phyloP scores from a whole-genome alignment of 2,329 filamentous ascomycete species.

The Amylocarpus encephaloides region DNA sequence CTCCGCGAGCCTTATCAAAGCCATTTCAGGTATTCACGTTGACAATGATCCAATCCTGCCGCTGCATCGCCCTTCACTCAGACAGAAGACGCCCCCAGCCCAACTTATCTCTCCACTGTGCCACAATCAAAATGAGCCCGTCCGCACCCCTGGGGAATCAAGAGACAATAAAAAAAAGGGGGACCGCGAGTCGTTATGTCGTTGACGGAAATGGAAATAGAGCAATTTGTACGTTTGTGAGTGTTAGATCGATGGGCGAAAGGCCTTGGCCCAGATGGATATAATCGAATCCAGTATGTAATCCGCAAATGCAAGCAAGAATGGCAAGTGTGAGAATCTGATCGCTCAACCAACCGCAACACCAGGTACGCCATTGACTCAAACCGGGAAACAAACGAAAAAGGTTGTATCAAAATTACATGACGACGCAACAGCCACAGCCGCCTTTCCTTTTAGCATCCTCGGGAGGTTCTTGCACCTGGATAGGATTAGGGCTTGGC shows the following conservation, averaged over 20 bases:
- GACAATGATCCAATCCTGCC: too few relatives aligned
- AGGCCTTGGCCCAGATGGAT: background rate
- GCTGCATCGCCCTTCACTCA: too few relatives aligned
- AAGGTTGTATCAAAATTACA: slow-evolving; percentile 33
- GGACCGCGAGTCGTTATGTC: background rate
- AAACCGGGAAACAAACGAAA: background rate
- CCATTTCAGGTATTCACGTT: too few relatives aligned
- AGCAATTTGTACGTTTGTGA: slow-evolving; percentile 6
- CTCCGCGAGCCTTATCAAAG: too few relatives aligned
- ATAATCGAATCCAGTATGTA: background rate
- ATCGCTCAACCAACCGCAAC: slow-evolving; percentile 3
- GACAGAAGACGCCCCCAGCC: too few relatives aligned
- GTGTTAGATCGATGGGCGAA: background rate
- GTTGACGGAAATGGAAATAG: background rate
- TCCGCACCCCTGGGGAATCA: background rate
- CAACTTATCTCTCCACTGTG: too few relatives aligned
- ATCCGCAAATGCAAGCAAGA: background rate
- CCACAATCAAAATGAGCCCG: background rate
- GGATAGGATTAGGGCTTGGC: slow-evolving; percentile 36
- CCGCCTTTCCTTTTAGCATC: slow-evolving; percentile 40
- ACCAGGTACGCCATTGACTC: background rate
- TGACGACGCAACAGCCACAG: slow-evolving; percentile 46
- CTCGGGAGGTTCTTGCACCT: slow-evolving; percentile 48
- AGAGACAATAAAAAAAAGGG: background rate
- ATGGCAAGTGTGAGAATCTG: background rate